A percentile compares a stretch with the other conserved stretches of the same genome.
phyloP scores from a whole-genome alignment of 306 rosid species.

The Psophocarpus tetragonolobus region DNA sequence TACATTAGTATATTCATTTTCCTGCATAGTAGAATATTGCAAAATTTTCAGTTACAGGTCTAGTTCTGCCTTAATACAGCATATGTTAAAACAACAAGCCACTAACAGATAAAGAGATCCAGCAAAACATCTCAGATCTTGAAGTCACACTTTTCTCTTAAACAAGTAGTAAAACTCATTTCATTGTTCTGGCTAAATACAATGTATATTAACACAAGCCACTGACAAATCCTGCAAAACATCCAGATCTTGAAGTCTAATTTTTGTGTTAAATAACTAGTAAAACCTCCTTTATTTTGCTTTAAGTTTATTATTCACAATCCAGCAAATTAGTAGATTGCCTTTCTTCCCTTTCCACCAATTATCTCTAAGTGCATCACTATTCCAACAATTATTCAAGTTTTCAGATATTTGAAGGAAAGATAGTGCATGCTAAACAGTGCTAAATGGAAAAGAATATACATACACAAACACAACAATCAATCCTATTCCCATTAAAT shows the following conservation, averaged over 20 bases:
- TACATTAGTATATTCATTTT: not conserved
- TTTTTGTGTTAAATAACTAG: not conserved
- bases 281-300: not conserved
- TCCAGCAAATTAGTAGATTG: not conserved
- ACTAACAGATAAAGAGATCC: not conserved
- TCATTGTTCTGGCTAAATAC: not conserved
- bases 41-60: slow-evolving; percentile 4
- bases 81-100: not conserved
- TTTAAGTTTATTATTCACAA: slow-evolving; percentile 16
- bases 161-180: not conserved
- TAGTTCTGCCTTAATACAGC: slow-evolving; percentile 7
- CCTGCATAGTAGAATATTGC: not conserved
- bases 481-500: not conserved
- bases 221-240: not conserved
- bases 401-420: not conserved
- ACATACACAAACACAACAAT: not conserved
- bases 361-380: not conserved
- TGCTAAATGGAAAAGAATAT: not conserved
- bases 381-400: slow-evolving; percentile 10
- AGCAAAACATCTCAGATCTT: slow-evolving; percentile 16
- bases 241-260: not conserved
- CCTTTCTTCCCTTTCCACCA: not conserved
- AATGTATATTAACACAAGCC: not conserved
- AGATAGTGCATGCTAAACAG: not conserved
- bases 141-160: slow-evolving; percentile 4